Base-by-base conservation (phyloP, 208 protist genomes). In the Crithidia brevicula region DNA sequence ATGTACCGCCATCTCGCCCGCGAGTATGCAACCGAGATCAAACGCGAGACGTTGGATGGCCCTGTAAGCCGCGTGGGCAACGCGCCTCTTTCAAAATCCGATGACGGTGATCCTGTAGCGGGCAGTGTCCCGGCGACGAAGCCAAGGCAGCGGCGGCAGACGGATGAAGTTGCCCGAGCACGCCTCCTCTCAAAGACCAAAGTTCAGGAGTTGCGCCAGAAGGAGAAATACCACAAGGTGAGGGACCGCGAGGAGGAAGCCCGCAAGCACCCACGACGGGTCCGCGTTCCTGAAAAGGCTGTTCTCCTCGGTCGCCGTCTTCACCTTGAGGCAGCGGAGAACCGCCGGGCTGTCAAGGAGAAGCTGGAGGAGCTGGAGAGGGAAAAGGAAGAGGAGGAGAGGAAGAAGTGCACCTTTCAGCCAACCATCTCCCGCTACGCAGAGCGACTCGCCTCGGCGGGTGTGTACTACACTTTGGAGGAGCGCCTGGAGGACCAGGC, bases 371-470 rank as follows among this genome's bases (percentile, higher is more conserved):
- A 82, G 34, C 64, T 53, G 59, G 52, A 64, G 27, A 54, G n/a
- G 30, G 46, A 75, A 60, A 27, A 36, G 34, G 53, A 20, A 45
- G 63, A 54, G 27, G 62, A 78, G 60, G 53, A 74, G 40, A 74
- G 73, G 20, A 67, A 81, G 60, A 70, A 63, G 61, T 82, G 72
- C 54, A 86, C 80, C 34, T 95, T 95, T 62, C 63, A 72, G 49
- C 89, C 89, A 11, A 68, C 72, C 56, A 84, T 95, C 42, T 88
- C 89, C 9, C 27, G 40, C 10, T 74, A 81, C 42, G 81, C 89
- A 3, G 71, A 73, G 18, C 46, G 54, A 11, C 42, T 89, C 1
- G 73, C 72, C 8, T 34, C 11, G 9, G 27, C 27, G 0, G 65
- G 40, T 2, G 81, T 67, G 7, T 82, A 88, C 69, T 42, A 40